Evolutionary conservation across 768 basidiomycete genomes (phyloP), one percentile per base, ranked within the genome.

Genomic region (Albatrellus ellisii): DNA sequence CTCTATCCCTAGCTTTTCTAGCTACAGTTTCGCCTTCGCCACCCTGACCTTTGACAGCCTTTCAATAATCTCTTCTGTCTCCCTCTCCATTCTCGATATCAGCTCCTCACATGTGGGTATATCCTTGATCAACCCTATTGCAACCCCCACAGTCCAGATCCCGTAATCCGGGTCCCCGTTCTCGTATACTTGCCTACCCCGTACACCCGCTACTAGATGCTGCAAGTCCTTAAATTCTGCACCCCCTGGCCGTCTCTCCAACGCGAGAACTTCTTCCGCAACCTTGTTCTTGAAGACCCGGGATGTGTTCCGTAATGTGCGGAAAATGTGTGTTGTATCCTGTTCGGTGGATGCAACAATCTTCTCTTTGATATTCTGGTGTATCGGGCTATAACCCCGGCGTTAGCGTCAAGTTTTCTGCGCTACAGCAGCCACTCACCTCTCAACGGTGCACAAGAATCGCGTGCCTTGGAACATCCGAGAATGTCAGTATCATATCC

Each of bases 391-490:
- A 45, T 20, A 40, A n/a, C 25, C 18, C 20, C 6, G 21, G 10
- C 18, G n/a, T 34, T 27, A 10, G 45, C 26, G 18, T 36, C 21
- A 24, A 12, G 14, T 20, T 7, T 12, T 17, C 31, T 11, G 21
- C 15, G 26, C n/a, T 10, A 32, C 12, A 20, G 7, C 15, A 32
- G 12, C 24, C 9, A 52, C 59, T 36, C 54, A 79, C 75, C 79
- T 76, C 59, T 95, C 90, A 9, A 78, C 74, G 1, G 89, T 92
- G 58, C 83, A 85, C 86, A 94, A 82, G 65, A 95, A 92, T 4
- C 89, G 75, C 7, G 90, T 91, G 10, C 84, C 60, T 65, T 41
- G 15, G 15, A 21, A 40, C 14, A 29, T 24, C 18, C 24, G 36
- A 24, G 25, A 34, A 24, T 29, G 17, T 21, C 21, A 18, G 26